Conservation (phyloP, 768 basidiomycete species). For the Mycena leptocephala region DNA sequence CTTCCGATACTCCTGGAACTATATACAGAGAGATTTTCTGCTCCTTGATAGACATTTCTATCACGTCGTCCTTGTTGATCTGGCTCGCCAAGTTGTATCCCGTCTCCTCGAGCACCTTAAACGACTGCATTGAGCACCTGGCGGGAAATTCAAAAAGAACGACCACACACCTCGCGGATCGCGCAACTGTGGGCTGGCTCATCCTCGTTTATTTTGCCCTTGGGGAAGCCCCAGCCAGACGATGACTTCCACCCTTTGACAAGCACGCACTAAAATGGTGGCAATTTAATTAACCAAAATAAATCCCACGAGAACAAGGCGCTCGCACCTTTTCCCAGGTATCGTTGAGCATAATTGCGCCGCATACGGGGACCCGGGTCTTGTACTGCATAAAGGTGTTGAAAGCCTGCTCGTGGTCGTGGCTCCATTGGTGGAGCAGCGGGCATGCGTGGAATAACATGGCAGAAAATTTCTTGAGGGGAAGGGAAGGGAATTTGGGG, state of each 20-base stretch:
- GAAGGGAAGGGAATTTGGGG: constrained; percentile 87
- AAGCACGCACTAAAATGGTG: constrained; percentile 82
- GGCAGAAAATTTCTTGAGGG: constrained; percentile 94
- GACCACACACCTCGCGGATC: constrained; percentile 83
- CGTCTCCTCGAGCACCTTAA: constrained; percentile 96
- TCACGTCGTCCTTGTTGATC: constrained; percentile 76
- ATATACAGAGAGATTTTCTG: constrained; percentile 94
- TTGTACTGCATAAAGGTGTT: constrained; percentile 96
- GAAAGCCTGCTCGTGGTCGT: constrained; percentile 90
- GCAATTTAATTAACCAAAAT: constrained; percentile 14
- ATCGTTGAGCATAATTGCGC: constrained; percentile 95
- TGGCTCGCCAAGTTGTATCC: constrained; percentile 90
- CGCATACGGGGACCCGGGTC: constrained; percentile 96
- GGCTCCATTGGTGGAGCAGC: constrained; percentile 85
- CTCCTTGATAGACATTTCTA: constrained; percentile 91
- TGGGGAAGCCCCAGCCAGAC: constrained; percentile 99
- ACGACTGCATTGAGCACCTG: constrained; percentile 27
- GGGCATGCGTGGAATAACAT: constrained; percentile 92
- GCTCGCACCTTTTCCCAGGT: constrained; percentile 90
- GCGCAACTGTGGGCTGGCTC: constrained; percentile 91
- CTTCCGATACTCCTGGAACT: constrained; percentile 90
- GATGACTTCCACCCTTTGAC: constrained; percentile 99
- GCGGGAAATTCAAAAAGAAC: background rate
- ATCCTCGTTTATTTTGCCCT: constrained; percentile 98
- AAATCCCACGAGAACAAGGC: constrained; percentile 21